Base-by-base conservation (phyloP, 2,329 filamentous ascomycete genomes). In the Aspergillus quadricinctus region DNA sequence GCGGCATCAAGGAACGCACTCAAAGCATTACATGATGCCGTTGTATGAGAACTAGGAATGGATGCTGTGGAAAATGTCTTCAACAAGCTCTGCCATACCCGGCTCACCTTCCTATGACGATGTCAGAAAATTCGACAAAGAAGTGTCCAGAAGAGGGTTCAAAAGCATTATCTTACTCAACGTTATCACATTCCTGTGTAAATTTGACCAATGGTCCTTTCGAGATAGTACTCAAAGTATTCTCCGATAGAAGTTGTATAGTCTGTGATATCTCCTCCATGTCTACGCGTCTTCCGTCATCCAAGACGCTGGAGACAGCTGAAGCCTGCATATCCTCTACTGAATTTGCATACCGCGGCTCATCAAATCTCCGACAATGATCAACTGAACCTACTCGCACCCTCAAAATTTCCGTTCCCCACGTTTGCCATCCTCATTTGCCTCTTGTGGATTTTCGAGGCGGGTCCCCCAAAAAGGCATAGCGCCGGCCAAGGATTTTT, bases 21-120 rank as follows among this genome's bases (percentile, higher is more conserved):
- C 28, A 78, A 53, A 6, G 77, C 73, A 69, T 78, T 79, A 58
- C 75, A 77, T 40, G 72, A 72, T 6, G 73, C 71, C 25, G 73
- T 69, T 17, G 71, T 72, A 66, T 80, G 78, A 41, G 62, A 62
- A 58, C 67, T 66, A 19, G 74, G 68, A 48, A 77, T 67, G 41
- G 69, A 71, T 19, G 72, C 66, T 27, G 66, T 70, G 27, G 69
- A 70, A 58, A 76, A 73, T 48, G 78, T 80, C 56, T 69, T 61
- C 46, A 77, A 61, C 29, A 80, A 60, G 48, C 69, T 72, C 46
- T 71, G 65, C 71, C 76, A 78, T 41, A 78, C 57, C 19, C 62
- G 61, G 49, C 56, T 62, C 25, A 75, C 59, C 55, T 72, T 67
- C 48, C 72, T 75, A 56, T 56, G 41, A 4, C 19, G 25, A 23